Evolutionary conservation across 306 rosid genomes (phyloP), one percentile per base, ranked within the genome.

Genomic region (Gillenia trifoliata): DNA sequence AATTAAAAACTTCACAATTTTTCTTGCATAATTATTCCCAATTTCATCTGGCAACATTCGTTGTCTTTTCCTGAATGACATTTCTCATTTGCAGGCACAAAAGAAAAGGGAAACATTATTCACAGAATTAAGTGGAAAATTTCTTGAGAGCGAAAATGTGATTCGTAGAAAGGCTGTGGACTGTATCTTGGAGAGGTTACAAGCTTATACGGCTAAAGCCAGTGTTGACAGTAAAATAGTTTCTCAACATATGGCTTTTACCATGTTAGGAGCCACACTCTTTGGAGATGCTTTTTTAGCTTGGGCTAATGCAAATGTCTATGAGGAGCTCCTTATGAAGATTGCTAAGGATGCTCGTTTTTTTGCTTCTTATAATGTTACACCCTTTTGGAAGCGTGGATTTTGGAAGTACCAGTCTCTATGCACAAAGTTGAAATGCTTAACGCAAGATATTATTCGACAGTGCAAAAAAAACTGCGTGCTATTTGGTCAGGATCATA

Each of bases 171-270:
- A 81, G 64, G 90, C 75, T 75, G 78, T 82, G 54, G 90, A 85
- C 75, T 80, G 82, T 78, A 80, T 87, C 29, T 59, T 82, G 79
- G 87, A 70, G 73, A 90, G 86, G 70, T 72, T 92, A 79, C 83
- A 80, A 43, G 76, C 61, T 61, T 66, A 84, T 40, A 71, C 76
- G 82, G 81, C 34, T 1, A 64, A 74, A 30, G 90, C 80, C 61
- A 61, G 84, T 64, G 70, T 88, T 72, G 90, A 83, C 78, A 76
- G 89, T 74, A 83, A 62, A 68, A 66, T 81, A 84, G 77, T 88
- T 81, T 90, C 98, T 81, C 96, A 86, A 79, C 86, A 84, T 78
- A 84, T 92, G 83, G 96, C 98, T 80, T 92, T 92, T 85, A 75
- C 88, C 79, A 76, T 92, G 64, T 75, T 92, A 84, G 96, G 96